These are phyloP conservation scores for Hypsizygus marmoreus DNA, from an alignment of 768 basidiomycete genomes.

Conservation along the genomic window DNA sequence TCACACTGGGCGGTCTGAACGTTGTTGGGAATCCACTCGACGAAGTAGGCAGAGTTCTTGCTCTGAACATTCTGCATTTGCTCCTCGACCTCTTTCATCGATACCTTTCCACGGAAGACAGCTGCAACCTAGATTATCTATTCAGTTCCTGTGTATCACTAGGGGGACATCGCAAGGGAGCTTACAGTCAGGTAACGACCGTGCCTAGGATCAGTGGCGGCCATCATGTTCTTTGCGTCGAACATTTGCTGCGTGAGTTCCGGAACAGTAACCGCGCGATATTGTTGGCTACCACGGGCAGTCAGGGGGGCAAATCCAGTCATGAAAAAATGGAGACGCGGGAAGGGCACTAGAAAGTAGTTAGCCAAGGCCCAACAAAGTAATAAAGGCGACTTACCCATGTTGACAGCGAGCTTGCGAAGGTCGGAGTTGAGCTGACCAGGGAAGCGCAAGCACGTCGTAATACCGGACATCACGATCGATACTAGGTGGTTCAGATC, in stretches of 20 bases:
- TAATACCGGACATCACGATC: slow-evolving; percentile 98
- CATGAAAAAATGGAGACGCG: slow-evolving; percentile 99
- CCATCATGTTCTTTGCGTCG: slow-evolving; percentile 99
- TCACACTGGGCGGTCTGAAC: slow-evolving; percentile 98
- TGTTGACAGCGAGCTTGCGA: slow-evolving; percentile 98
- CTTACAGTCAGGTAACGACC: slow-evolving; percentile 95
- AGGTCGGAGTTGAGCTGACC: slow-evolving; percentile 99
- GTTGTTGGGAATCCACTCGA: slow-evolving; percentile 99
- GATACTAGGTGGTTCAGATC: slow-evolving; percentile 98
- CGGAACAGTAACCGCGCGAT: slow-evolving; percentile 95
- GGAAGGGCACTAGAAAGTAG: slow-evolving; percentile 80
- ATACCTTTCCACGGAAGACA: slow-evolving; percentile 98
- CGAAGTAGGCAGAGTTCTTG: slow-evolving; percentile 98
- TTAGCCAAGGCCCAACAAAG: neutral
- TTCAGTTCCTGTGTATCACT: neutral
- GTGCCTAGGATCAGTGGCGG: slow-evolving; percentile 94
- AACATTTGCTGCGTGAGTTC: slow-evolving; percentile 99
- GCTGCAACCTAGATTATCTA: slow-evolving; percentile 67
- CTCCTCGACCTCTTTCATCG: slow-evolving; percentile 99
- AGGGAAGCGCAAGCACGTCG: slow-evolving; percentile 98
- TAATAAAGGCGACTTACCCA: slow-evolving; percentile 60
- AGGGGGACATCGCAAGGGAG: slow-evolving; percentile 1
- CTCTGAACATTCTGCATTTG: slow-evolving; percentile 97
- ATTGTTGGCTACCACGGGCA: slow-evolving; percentile 91
- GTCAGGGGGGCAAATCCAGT: slow-evolving; percentile 95